A percentile compares a stretch with the other conserved stretches of the same genome.
Evolutionary conservation across 202 grass and related monocot species (phyloP).

Genomic region (Musa balbisiana): DNA sequence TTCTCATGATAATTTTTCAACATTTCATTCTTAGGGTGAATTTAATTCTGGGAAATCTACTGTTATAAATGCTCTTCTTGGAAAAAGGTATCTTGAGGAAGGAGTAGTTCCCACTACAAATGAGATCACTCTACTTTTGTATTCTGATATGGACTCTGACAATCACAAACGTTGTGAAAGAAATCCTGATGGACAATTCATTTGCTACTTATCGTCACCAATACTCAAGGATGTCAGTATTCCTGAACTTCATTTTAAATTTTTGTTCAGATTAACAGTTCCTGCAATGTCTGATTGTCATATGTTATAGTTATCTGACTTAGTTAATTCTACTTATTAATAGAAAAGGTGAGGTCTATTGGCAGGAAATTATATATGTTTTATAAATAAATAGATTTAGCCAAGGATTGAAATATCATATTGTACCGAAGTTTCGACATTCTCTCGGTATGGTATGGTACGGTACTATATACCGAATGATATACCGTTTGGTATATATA

Average conservation of each 20-base stretch:
- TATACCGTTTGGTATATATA: too few relatives aligned
- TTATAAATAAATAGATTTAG: too few relatives aligned
- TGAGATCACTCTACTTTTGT: constrained; percentile 74
- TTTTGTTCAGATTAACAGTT: neutral
- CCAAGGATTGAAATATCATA: too few relatives aligned
- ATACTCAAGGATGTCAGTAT: constrained; percentile 85
- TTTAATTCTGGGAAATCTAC: constrained; percentile 98
- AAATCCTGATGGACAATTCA: constrained; percentile 79
- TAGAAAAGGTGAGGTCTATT: neutral
- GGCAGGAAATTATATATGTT: neutral
- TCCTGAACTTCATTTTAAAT: constrained; percentile 11
- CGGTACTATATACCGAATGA: too few relatives aligned
- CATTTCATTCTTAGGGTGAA: constrained; percentile 58
- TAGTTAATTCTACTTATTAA: neutral
- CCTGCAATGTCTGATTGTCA: neutral
- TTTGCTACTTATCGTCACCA: constrained; percentile 81
- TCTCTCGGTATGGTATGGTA: too few relatives aligned
- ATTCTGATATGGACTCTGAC: constrained; percentile 73
- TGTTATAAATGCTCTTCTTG: constrained; percentile 94
- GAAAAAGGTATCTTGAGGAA: constrained; percentile 81
- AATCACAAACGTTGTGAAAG: constrained; percentile 66
- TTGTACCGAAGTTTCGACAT: too few relatives aligned
- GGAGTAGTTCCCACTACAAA: constrained; percentile 93
- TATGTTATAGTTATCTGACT: neutral
- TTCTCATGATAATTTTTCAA: neutral